These are phyloP conservation scores for Puccinia novopanici DNA, from an alignment of 1,284 basidiomycete species.

Conservation along the genomic window DNA sequence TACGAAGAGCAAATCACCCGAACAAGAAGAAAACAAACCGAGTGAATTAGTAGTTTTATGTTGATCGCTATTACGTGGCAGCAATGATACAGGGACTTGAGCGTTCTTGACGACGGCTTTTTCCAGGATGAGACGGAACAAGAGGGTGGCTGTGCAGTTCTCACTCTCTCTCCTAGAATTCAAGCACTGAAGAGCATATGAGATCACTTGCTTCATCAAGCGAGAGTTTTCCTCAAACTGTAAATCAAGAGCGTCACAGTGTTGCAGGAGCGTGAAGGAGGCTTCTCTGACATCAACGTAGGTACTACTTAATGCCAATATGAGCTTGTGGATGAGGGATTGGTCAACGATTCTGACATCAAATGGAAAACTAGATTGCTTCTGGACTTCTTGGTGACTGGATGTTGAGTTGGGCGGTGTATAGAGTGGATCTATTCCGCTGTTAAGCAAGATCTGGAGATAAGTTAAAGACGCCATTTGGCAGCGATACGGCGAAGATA, in stretches of 20 bases:
- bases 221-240: background rate
- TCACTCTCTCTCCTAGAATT: slow-evolving; percentile 33
- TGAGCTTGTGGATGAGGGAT: slow-evolving; percentile 4
- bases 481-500: slow-evolving; percentile 39
- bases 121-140: slow-evolving; percentile 41
- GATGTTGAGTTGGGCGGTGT: background rate
- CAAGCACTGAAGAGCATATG: slow-evolving; percentile 23
- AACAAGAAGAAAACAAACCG: slow-evolving; percentile 19
- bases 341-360: slow-evolving; percentile 24
- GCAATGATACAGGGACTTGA: slow-evolving; percentile 15
- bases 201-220: slow-evolving; percentile 4
- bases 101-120: background rate
- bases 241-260: background rate
- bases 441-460: slow-evolving; percentile 32
- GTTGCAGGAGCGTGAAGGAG: slow-evolving; percentile 23
- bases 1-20: no score
- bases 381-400: background rate
- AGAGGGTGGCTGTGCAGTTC: slow-evolving; percentile 37
- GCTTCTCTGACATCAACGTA: slow-evolving; percentile 40
- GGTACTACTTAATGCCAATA: slow-evolving; percentile 30
- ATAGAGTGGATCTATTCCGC: slow-evolving; percentile 34
- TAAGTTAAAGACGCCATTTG: slow-evolving; percentile 49
- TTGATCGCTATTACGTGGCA: background rate
- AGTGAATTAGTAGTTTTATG: slow-evolving; percentile 6
- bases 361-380: slow-evolving; percentile 29